Base-by-base conservation (phyloP, 2,329 filamentous ascomycete species). In the Penicillium sp. region DNA sequence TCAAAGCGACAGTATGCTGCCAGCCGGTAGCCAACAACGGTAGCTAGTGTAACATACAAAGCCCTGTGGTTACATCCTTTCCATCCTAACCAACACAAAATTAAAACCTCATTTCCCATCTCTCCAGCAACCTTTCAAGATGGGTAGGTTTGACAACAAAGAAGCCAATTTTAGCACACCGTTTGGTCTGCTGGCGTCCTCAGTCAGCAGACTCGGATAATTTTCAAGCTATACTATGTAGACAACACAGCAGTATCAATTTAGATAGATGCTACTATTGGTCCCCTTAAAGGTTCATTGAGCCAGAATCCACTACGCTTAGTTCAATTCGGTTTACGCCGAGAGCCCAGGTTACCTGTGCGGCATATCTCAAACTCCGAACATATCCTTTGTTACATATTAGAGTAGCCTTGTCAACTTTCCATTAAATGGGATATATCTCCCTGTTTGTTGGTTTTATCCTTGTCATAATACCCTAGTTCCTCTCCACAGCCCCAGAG, bases 141-240 rank as follows among this genome's bases (percentile, higher is more conserved):
- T 50, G 35, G n/a, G 46, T 50, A 47, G 36, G 22, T 14, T 35
- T 41, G 52, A 48, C 45, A 63, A 64, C 61, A 64, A 60, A 61
- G 57, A 58, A 36, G 46, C 42, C 50, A 48, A 47, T 37, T 59
- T 55, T 58, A 55, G 62, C 30, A 38, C 46, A 35, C 41, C 9
- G 22, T 43, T 54, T 17, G 17, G n/a, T 26, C 19, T 28, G 28
- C 25, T 4, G 4, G 19, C 22, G n/a, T 42, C 26, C 43, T n/a
- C 47, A 33, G 47, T 55, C 41, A 55, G 40, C 53, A 45, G 47
- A 40, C 53, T 40, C 26, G 40, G n/a, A 28, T 26, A 45, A 47
- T 33, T 30, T 22, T n/a, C 6, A 28, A 12, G 31, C 25, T 37
- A 10, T 17, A 37, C 9, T 30, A 30, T 44, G 16, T 30, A 17